Evolutionary conservation across 352 stramenopile species (phyloP).

Genomic region (Globisporangium okanoganense): DNA sequence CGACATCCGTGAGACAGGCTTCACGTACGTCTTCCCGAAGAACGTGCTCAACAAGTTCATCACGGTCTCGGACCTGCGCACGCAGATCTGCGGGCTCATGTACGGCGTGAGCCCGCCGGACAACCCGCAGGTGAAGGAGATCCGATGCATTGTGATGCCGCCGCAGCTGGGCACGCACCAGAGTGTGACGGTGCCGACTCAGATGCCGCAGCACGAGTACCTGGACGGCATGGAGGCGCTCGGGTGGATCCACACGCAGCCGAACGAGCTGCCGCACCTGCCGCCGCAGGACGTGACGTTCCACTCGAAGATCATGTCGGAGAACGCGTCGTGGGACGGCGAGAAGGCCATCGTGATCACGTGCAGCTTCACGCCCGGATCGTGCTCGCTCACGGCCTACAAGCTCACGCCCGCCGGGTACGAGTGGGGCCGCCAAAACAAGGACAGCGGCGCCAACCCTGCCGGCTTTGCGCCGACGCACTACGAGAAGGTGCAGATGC

Average conservation of each 20-base stretch:
- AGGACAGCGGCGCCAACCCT: conserved; percentile 93
- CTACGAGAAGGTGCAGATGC: conserved; percentile 99
- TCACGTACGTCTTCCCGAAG: conserved; percentile 99
- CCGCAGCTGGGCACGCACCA: conserved; percentile 99
- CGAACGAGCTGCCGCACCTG: conserved; percentile 97
- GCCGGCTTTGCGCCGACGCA: conserved; percentile 95
- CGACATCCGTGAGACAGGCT: conserved; percentile 96
- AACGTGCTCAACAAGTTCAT: conserved; percentile 99
- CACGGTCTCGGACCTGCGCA: conserved; percentile 96
- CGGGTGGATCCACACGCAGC: conserved; percentile 99
- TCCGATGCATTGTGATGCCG: conserved; percentile 98
- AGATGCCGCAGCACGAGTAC: conserved; percentile 95
- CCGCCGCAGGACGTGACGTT: conserved; percentile 95
- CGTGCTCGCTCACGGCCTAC: conserved; percentile 98
- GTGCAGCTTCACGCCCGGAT: conserved; percentile 98
- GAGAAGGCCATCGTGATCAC: conserved; percentile 99
- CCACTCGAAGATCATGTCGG: conserved; percentile 96
- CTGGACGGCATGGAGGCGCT: conserved; percentile 97
- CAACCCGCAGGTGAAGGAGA: conserved; percentile 99
- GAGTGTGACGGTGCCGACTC: conserved; percentile 95
- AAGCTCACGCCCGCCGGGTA: conserved; percentile 96
- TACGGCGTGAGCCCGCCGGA: conserved; percentile 98
- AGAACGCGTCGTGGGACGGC: conserved; percentile 96
- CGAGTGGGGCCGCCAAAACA: conserved; percentile 98
- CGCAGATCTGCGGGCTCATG: conserved; percentile 97